A percentile compares a stretch with the other conserved stretches of the same genome.
These are phyloP conservation scores for Dovyalis caffra DNA, from an alignment of 345 rosid species.

Conservation along the genomic window DNA sequence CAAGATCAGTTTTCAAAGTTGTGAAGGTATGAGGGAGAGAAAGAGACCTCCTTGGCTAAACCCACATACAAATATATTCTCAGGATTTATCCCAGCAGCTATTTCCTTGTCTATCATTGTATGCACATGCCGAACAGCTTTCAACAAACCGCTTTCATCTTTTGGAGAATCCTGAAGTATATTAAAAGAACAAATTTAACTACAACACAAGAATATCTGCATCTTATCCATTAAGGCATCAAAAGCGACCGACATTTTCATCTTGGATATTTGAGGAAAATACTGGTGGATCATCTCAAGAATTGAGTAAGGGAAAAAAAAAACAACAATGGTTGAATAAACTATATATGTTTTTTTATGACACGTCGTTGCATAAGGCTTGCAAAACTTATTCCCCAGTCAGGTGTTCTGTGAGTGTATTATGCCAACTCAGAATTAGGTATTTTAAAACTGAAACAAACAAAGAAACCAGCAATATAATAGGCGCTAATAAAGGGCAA, in stretches of 20 bases:
- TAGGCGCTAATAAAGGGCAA: neutral
- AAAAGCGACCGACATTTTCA: neutral
- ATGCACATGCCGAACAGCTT: constrained; percentile 72
- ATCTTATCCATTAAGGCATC: neutral
- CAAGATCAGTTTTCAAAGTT: neutral
- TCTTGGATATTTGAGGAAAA: neutral
- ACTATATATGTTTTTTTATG: neutral
- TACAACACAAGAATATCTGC: neutral
- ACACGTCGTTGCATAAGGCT: neutral
- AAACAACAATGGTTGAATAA: neutral
- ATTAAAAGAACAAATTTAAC: neutral
- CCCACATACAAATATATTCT: constrained; percentile 69
- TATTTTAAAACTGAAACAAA: neutral
- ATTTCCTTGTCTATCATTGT: constrained; percentile 72
- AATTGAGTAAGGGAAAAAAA: neutral
- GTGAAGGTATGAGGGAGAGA: constrained; percentile 16
- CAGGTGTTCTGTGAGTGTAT: neutral
- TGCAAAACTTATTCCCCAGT: neutral
- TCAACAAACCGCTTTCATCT: constrained; percentile 59
- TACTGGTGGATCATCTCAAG: neutral
- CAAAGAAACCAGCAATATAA: neutral
- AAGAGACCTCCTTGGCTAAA: constrained; percentile 85
- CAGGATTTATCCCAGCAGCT: constrained; percentile 58
- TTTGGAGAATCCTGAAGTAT: constrained; percentile 56
- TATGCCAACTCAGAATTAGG: neutral